These are phyloP conservation scores for Trichoderma gamsii DNA, from an alignment of 495 filamentous ascomycete genomes.

Conservation along the genomic window DNA sequence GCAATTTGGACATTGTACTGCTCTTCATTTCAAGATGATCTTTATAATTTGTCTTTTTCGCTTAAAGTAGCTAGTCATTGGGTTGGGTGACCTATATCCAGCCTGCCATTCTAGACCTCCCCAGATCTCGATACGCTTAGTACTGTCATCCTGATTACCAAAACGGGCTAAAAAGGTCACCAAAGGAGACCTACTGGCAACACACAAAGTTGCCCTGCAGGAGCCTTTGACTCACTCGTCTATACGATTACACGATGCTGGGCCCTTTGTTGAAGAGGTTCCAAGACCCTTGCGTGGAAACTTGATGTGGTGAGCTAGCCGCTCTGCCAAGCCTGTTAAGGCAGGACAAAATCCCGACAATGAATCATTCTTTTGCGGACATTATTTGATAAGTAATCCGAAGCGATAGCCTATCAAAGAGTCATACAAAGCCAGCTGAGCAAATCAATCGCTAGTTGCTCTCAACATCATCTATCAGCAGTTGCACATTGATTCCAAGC, in stretches of 20 bases:
- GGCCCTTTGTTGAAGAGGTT: background rate
- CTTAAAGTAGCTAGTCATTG: too few species aligned
- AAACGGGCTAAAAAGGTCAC: background rate
- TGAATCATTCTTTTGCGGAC: constrained; percentile 1
- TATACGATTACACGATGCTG: background rate
- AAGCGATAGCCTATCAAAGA: background rate
- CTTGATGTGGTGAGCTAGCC: background rate
- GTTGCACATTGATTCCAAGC: too few species aligned
- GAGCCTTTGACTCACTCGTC: background rate
- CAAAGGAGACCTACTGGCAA: background rate
- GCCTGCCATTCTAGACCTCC: background rate
- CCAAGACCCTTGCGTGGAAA: background rate
- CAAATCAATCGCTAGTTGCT: background rate
- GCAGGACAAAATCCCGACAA: background rate
- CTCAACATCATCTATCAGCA: background rate
- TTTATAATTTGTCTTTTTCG: too few species aligned
- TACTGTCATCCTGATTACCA: background rate
- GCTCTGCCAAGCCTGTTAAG: background rate
- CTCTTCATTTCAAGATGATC: too few species aligned
- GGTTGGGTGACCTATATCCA: too few species aligned
- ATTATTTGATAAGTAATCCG: background rate
- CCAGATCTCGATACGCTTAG: background rate
- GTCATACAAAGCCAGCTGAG: background rate
- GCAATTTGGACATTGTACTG: too few species aligned
- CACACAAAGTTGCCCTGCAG: background rate